Evolutionary conservation across 768 basidiomycete species (phyloP).

Genomic region (Calvatia gigantea): DNA sequence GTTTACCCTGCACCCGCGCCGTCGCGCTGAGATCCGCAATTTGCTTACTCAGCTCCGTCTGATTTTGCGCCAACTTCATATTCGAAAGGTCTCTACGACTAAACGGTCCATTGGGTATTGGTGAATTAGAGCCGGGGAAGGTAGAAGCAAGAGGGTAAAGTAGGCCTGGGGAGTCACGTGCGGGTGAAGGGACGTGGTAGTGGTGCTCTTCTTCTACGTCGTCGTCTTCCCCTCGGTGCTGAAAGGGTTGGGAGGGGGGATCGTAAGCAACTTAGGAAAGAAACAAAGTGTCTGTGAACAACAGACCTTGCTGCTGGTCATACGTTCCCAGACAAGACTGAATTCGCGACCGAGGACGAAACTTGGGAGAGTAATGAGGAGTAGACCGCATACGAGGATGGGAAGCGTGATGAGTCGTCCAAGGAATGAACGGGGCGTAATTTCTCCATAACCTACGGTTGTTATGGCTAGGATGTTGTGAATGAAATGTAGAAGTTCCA

Average conservation of each 20-base stretch:
- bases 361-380: slow-evolving; percentile 86
- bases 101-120: background rate
- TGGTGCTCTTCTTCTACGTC: slow-evolving; percentile 19
- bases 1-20: slow-evolving; percentile 56
- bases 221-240: slow-evolving; percentile 9
- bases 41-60: slow-evolving; percentile 62
- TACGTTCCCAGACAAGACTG: slow-evolving; percentile 84
- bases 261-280: no score
- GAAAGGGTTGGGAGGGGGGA: no score
- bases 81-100: slow-evolving; percentile 45
- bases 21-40: slow-evolving; percentile 52
- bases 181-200: background rate
- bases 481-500: background rate
- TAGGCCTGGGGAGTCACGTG: slow-evolving; percentile 11
- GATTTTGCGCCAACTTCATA: slow-evolving; percentile 61
- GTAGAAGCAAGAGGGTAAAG: slow-evolving; percentile 6
- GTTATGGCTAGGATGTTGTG: slow-evolving; percentile 61
- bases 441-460: slow-evolving; percentile 90
- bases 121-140: slow-evolving; percentile 10
- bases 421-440: slow-evolving; percentile 84
- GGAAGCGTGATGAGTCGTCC: slow-evolving; percentile 85
- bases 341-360: slow-evolving; percentile 94
- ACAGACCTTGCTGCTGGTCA: slow-evolving; percentile 49
- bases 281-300: slow-evolving; percentile 13
- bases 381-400: slow-evolving; percentile 80